Conservation (phyloP, 148 eudicot genomes). For the Polygonum maritimum region DNA sequence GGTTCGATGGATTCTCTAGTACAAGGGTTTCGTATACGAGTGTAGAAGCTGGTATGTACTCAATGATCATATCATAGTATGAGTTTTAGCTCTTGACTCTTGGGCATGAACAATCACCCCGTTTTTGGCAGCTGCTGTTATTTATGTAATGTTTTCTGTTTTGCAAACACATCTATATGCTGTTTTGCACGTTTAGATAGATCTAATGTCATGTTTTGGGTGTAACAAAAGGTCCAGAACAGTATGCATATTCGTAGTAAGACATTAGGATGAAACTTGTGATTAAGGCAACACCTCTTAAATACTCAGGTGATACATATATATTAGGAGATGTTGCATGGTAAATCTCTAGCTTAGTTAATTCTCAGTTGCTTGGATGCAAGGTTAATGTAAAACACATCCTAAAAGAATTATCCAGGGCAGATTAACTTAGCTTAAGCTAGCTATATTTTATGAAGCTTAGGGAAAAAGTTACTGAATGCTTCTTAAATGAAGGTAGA, state of each 20-base stretch:
- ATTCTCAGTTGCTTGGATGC: too few relatives aligned
- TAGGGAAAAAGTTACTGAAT: too few relatives aligned
- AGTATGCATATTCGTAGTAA: neutral
- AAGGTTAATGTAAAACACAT: too few relatives aligned
- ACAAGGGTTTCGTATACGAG: neutral
- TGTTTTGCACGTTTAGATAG: neutral
- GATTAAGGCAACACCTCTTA: neutral
- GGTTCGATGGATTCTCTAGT: constrained; percentile 1
- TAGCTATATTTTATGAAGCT: too few relatives aligned
- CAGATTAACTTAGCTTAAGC: too few relatives aligned
- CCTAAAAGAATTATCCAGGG: too few relatives aligned
- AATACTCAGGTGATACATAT: too few relatives aligned
- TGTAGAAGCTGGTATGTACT: neutral
- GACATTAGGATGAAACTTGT: neutral
- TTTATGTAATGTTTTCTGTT: neutral
- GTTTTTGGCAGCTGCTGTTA: neutral
- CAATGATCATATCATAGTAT: neutral
- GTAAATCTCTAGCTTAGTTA: too few relatives aligned
- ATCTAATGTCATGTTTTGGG: neutral
- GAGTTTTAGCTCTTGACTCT: neutral
- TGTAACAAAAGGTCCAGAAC: neutral
- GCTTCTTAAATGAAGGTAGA: too few relatives aligned
- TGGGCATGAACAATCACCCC: neutral
- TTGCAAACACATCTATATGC: neutral
- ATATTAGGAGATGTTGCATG: too few relatives aligned